Base-by-base conservation (phyloP, 176 grass and related monocot species). In the Pontederia paniculata region DNA sequence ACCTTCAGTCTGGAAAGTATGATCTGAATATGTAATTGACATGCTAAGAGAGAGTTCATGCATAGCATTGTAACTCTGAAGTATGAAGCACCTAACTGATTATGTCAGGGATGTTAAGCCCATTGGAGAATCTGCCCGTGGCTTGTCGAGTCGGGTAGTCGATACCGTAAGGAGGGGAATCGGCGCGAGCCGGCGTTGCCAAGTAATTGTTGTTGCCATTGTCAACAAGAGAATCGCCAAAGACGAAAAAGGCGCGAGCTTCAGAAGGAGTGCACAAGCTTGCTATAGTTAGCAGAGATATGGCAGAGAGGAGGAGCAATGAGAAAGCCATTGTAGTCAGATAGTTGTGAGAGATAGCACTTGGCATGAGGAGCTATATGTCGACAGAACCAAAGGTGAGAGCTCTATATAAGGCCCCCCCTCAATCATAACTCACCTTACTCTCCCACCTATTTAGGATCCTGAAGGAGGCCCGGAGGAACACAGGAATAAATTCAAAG, bases 171-270 rank as follows among this genome's bases (percentile, higher is more conserved):
- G 91, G 91, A 23, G 74, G 80, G n/a, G 74, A 15, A 55, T 97
- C 85, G 19, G 91, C 86, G 0, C 91, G 86, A 10, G 91, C 91
- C 10, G 42, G 55, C 0, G 91, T 97, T 0, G 82, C 2, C 0
- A 97, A 69, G 73, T 70, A 90, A 77, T 97, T 88, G 67, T 97
- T 97, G 86, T 97, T 90, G 72, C 91, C 91, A 43, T 80, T 84
- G 72, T 97, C 91, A 9, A 97, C 91, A 4, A 97, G 74, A 21
- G 91, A 97, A 75, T 97, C 91, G 10, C 91, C 91, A 78, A 97
- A 97, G 1, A 97, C 69, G 78, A 90, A 97, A 71, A 97, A 90
- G 77, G 86, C 83, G 19, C 83, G 83, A n/a, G 86, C 76, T 7
- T 82, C 82, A 18, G 9, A 42, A 7, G 44, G 15, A 12, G 12